Evolutionary conservation across 441 rosid species (phyloP).

Genomic region (Populus hybrid): DNA sequence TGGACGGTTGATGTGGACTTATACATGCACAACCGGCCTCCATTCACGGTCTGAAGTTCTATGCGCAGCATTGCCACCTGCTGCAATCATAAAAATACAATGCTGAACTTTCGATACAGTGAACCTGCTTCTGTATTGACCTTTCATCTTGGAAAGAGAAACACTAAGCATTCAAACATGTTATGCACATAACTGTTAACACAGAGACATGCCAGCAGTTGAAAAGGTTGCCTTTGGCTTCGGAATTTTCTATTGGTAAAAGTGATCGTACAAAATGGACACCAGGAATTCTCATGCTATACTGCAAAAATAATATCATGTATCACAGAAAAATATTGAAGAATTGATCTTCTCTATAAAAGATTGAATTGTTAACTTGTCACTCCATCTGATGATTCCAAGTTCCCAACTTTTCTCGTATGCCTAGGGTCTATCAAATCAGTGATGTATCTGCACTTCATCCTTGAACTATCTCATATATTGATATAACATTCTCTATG

Average conservation of each 20-base stretch:
- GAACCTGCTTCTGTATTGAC: neutral
- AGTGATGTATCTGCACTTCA: slow-evolving; percentile 36
- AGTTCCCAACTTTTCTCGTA: slow-evolving; percentile 11
- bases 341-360: slow-evolving; percentile 1
- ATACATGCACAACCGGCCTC: neutral
- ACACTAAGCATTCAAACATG: neutral
- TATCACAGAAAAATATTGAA: neutral
- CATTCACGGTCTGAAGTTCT: neutral
- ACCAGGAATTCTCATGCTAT: neutral
- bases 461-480: slow-evolving; percentile 68
- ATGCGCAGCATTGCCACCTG: neutral
- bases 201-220: neutral
- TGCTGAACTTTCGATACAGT: neutral
- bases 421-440: slow-evolving; percentile 13
- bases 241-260: neutral
- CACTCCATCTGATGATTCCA: neutral
- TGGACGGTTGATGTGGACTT: too few species aligned
- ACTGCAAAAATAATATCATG: neutral
- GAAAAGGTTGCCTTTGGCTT: neutral
- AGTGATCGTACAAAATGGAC: neutral
- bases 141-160: neutral
- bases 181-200: neutral
- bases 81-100: neutral
- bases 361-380: neutral
- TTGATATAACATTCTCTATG: slow-evolving; percentile 63